A percentile compares a stretch with the other conserved stretches of the same genome.
These are phyloP conservation scores for Claviceps pazoutovae DNA, from an alignment of 2,329 filamentous ascomycete species.

Conservation along the genomic window DNA sequence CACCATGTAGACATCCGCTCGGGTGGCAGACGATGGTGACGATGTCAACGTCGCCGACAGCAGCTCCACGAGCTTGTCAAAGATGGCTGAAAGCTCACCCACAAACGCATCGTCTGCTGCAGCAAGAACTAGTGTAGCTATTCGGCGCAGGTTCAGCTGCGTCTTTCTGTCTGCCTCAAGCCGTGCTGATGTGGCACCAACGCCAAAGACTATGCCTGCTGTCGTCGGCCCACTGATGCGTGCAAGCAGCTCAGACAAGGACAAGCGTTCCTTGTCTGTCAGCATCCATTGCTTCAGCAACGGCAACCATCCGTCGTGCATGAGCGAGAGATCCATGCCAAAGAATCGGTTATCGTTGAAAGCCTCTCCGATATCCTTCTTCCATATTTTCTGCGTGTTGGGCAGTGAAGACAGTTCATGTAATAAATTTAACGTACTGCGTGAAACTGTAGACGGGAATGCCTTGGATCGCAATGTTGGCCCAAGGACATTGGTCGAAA, in stretches of 20 bases:
- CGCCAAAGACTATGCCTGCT: slow-evolving; percentile 96
- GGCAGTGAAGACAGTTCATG: slow-evolving; percentile 64
- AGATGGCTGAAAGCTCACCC: slow-evolving; percentile 54
- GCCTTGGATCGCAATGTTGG: slow-evolving; percentile 71
- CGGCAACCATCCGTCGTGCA: slow-evolving; percentile 65
- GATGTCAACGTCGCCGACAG: slow-evolving; percentile 72
- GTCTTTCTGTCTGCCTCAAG: slow-evolving; percentile 91
- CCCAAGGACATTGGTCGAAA: slow-evolving; percentile 70
- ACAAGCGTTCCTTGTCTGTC: slow-evolving; percentile 75
- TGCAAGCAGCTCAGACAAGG: slow-evolving; percentile 63
- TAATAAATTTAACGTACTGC: slow-evolving; percentile 56
- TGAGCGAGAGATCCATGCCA: slow-evolving; percentile 47
- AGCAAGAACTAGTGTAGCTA: slow-evolving; percentile 67
- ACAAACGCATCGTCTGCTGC: slow-evolving; percentile 68
- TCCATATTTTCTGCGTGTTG: slow-evolving; percentile 78
- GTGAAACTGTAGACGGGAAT: slow-evolving; percentile 75
- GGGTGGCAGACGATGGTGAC: slow-evolving; percentile 79
- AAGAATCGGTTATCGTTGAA: slow-evolving; percentile 89
- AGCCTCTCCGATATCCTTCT: slow-evolving; percentile 79
- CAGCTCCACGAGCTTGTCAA: slow-evolving; percentile 79
- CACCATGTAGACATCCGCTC: slow-evolving; percentile 82
- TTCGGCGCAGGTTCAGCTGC: slow-evolving; percentile 74
- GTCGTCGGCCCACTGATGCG: slow-evolving; percentile 76
- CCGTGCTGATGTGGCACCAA: slow-evolving; percentile 82
- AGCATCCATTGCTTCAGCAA: slow-evolving; percentile 73